Percentiles rank a stretch among this genome's conserved stretches.
Conservation (phyloP, 2,329 filamentous ascomycete genomes). For the Diaporthe batatas region DNA sequence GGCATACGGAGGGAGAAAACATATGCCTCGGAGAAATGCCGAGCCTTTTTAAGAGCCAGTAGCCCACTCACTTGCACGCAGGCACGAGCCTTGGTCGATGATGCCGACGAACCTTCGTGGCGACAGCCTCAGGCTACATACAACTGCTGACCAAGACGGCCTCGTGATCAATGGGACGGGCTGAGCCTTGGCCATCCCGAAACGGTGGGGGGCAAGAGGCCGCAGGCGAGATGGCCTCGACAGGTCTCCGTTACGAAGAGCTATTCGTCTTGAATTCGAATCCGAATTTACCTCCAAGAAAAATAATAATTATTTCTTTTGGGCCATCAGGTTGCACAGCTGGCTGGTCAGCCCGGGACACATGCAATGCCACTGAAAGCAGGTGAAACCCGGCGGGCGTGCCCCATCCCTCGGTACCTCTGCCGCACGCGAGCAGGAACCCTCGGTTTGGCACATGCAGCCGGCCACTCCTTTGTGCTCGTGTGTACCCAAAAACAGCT, state of each 20-base stretch:
- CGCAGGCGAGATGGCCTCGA: neutral
- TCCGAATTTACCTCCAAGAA: conserved; percentile 8
- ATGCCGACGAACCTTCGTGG: conserved; percentile 28
- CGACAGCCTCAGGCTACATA: neutral
- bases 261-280: neutral
- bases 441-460: conserved; percentile 28
- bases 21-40: conserved; percentile 12
- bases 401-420: conserved; percentile 28
- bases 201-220: neutral
- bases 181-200: conserved; percentile 2
- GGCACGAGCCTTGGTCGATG: neutral
- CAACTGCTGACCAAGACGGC: neutral
- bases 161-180: conserved; percentile 9
- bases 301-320: neutral
- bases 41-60: neutral
- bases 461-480: neutral
- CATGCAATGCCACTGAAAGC: conserved; percentile 12
- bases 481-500: conserved; percentile 21
- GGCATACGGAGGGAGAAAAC: neutral
- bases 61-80: neutral
- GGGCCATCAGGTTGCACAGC: neutral
- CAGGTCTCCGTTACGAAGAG: neutral
- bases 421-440: conserved; percentile 30
- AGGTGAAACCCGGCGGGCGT: conserved; percentile 31
- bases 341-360: neutral